These are phyloP conservation scores for Notholithocarpus densiflorus DNA, from an alignment of 306 rosid genomes.

Conservation along the genomic window DNA sequence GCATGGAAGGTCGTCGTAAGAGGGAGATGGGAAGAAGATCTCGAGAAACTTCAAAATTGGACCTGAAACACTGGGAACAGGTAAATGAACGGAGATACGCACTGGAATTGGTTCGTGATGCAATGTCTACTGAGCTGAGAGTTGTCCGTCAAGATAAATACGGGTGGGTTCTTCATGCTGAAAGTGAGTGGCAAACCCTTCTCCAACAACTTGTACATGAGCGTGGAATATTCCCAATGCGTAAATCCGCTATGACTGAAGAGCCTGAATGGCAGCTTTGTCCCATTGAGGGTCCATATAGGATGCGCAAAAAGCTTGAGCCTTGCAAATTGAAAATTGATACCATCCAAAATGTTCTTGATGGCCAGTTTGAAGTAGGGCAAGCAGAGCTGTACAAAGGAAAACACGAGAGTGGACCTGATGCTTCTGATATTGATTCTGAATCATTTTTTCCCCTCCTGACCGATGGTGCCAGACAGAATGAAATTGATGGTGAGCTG, in stretches of 20 bases:
- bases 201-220: slow-evolving; percentile 96
- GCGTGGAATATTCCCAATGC: slow-evolving; percentile 83
- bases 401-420: slow-evolving; percentile 45
- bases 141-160: slow-evolving; percentile 98
- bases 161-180: slow-evolving; percentile 99
- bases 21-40: slow-evolving; percentile 89
- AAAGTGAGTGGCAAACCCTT: slow-evolving; percentile 98
- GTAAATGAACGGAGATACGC: slow-evolving; percentile 95
- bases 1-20: slow-evolving; percentile 91
- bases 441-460: slow-evolving; percentile 59
- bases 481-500: slow-evolving; percentile 52
- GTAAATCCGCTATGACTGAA: slow-evolving; percentile 47
- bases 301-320: slow-evolving; percentile 98
- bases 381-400: slow-evolving; percentile 49
- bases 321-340: slow-evolving; percentile 74
- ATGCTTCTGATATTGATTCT: slow-evolving; percentile 53
- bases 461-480: slow-evolving; percentile 51
- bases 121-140: slow-evolving; percentile 95
- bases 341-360: slow-evolving; percentile 80
- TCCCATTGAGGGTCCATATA: slow-evolving; percentile 98
- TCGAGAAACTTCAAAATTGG: slow-evolving; percentile 75
- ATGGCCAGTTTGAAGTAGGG: slow-evolving; percentile 62
- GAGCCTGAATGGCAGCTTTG: slow-evolving; percentile 96
- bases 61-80: slow-evolving; percentile 91
- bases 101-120: slow-evolving; percentile 84